Percentiles rank a stretch among this genome's conserved stretches.
These are phyloP conservation scores for Alnus rubra DNA, from an alignment of 306 rosid species.

Conservation along the genomic window DNA sequence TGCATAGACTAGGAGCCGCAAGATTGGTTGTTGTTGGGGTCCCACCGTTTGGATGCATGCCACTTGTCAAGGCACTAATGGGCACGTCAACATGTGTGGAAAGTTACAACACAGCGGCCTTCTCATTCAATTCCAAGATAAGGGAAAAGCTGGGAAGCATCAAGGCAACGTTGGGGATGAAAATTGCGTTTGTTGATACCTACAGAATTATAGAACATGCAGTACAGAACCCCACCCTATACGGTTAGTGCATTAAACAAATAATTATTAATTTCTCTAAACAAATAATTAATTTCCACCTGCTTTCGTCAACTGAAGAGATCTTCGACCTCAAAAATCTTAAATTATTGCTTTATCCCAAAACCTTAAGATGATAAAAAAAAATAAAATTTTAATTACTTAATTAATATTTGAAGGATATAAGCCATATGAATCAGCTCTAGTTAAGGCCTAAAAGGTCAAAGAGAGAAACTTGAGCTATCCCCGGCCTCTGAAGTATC, in stretches of 20 bases:
- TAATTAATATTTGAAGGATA: no score
- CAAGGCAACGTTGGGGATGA: conserved; percentile 37
- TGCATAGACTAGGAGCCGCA: conserved; percentile 52
- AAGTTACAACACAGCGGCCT: conserved; percentile 42
- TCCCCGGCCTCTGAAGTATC: no score
- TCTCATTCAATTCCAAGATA: conserved; percentile 54
- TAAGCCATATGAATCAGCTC: no score
- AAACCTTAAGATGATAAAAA: no score
- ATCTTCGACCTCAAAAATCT: no score
- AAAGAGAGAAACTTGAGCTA: no score
- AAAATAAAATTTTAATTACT: no score
- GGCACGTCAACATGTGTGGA: conserved; percentile 35
- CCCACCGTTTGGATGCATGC: conserved; percentile 71
- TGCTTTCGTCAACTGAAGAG: no score
- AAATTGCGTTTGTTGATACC: conserved; percentile 44
- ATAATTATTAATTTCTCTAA: no score
- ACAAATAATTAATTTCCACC: no score
- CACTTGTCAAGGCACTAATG: conserved; percentile 46
- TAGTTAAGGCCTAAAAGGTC: no score
- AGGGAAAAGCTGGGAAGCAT: conserved; percentile 30
- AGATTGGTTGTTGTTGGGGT: conserved; percentile 60
- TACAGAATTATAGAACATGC: conserved; percentile 43
- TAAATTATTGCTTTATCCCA: no score
- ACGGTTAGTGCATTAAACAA: conserved; percentile 33
- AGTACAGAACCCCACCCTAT: conserved; percentile 39